Base-by-base conservation (phyloP, 1,284 basidiomycete species). In the Rhodotorula sp. region DNA sequence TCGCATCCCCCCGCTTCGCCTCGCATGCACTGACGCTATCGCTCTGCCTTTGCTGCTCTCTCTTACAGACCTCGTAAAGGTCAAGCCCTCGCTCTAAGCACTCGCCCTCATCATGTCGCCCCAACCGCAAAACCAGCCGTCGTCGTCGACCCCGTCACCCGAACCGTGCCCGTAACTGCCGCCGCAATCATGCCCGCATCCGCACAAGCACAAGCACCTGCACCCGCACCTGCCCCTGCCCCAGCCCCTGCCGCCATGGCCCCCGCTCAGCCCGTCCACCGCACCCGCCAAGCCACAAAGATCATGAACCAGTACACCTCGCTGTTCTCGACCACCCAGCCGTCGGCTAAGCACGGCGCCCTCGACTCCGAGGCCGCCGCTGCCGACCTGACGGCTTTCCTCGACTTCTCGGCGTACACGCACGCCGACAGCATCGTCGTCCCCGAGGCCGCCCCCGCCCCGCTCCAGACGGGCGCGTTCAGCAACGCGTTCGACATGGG, bases 361-460 rank as follows among this genome's bases (percentile, higher is more conserved):
- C 66, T 66, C 25, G 17, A 7, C 34, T 25, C 62, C 67, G 66
- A 72, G 64, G 66, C 66, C 55, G 64, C 67, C 58, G 66, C 55
- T 34, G 71, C 61, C 67, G 74, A 71, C 61, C 54, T 75, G 55
- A 50, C 69, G 25, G 58, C 72, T 45, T 74, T 70, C 72, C 67
- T 75, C 66, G 74, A 75, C 74, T 63, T 73, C 52, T 70, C 70
- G 57, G 72, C 72, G 48, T 68, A 69, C 67, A 46, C 63, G 46
- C 27, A 25, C 16, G 14, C 48, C n/a, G 34, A 21, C 57, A 27
- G n/a, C 45, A 48, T 45, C n/a, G 44, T 44, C 44, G 41, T 45
- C 66, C 25, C 65, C 21, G 45, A 58, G 27, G n/a, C 62, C n/a
- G 56, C 56, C 27, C 34, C 27, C 53, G 45, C 55, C 16, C 17